phyloP scores from a whole-genome alignment of 148 eudicot genomes.

The Cornus suecica region DNA sequence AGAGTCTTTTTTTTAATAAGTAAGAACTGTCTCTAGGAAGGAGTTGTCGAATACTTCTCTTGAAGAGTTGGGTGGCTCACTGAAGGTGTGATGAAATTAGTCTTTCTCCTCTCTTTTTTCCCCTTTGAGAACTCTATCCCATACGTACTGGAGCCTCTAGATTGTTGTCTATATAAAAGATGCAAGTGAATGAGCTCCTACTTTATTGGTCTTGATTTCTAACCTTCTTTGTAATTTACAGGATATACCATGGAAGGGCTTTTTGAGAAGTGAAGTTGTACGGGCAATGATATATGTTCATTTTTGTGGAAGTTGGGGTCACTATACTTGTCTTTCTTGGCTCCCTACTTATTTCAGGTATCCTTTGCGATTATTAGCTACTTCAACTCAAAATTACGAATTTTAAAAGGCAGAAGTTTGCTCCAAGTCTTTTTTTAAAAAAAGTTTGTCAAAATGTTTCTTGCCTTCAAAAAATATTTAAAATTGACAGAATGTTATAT shows the following conservation, averaged over 20 bases:
- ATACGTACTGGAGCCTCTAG: neutral
- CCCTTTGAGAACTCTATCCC: neutral
- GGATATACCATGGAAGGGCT: constrained; percentile 93
- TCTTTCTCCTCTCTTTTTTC: neutral
- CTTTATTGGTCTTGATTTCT: neutral
- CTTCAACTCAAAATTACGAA: neutral
- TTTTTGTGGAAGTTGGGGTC: constrained; percentile 99
- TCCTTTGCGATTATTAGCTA: constrained; percentile 15
- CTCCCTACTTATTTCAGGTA: constrained; percentile 98
- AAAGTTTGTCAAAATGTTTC: neutral
- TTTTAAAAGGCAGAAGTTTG: neutral
- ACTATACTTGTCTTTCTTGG: constrained; percentile 93
- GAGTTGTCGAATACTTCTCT: constrained; percentile 43
- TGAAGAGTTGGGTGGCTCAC: constrained; percentile 62
- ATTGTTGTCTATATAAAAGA: neutral
- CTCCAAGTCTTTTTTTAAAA: neutral
- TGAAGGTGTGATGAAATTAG: constrained; percentile 42
- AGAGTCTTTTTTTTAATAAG: too few species aligned
- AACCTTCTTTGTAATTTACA: constrained; percentile 15
- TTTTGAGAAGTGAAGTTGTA: constrained; percentile 82
- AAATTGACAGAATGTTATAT: too few species aligned
- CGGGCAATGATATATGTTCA: constrained; percentile 99
- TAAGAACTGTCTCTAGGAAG: too few species aligned
- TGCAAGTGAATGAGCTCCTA: neutral
- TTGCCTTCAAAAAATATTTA: neutral